Conservation (phyloP, 495 filamentous ascomycete species). For the Aspergillus diversus region DNA sequence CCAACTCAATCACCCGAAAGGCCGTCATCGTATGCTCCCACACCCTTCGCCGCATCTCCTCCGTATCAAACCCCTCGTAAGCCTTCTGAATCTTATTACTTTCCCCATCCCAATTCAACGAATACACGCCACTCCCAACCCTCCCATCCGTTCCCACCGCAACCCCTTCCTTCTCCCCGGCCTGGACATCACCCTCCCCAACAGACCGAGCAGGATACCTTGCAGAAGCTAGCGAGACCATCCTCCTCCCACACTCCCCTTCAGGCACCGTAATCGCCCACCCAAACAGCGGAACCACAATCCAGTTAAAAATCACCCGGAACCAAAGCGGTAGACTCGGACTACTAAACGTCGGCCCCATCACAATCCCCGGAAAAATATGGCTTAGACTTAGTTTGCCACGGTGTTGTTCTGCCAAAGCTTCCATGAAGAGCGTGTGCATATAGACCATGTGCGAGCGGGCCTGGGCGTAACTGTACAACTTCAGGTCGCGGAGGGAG, state of each 20-base stretch:
- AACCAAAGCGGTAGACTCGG: conserved; percentile 13
- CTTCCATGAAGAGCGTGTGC: conserved; percentile 14
- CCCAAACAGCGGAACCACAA: conserved; percentile 8
- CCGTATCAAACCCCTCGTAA: conserved; percentile 10
- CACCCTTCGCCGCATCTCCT: conserved; percentile 4
- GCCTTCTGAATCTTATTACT: neutral
- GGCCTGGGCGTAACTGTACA: conserved; percentile 14
- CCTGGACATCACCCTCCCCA: too few species aligned
- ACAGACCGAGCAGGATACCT: conserved; percentile 4
- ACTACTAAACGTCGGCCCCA: conserved; percentile 11
- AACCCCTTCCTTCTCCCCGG: neutral
- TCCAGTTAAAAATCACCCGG: conserved; percentile 5
- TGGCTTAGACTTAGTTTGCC: conserved; percentile 7
- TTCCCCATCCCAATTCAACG: conserved; percentile 10
- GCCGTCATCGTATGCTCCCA: conserved; percentile 16
- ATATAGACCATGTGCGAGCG: conserved; percentile 17
- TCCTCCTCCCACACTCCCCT: conserved; percentile 10
- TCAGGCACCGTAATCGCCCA: neutral
- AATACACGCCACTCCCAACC: conserved; percentile 12
- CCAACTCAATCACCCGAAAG: conserved; percentile 6
- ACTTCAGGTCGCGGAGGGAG: conserved; percentile 2
- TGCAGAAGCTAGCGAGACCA: neutral
- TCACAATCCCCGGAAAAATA: conserved; percentile 15
- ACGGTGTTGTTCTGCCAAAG: conserved; percentile 4
- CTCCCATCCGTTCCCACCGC: conserved; percentile 11